These are phyloP conservation scores for Solanum boliviense DNA, from an alignment of 257 asterid species.

Conservation along the genomic window DNA sequence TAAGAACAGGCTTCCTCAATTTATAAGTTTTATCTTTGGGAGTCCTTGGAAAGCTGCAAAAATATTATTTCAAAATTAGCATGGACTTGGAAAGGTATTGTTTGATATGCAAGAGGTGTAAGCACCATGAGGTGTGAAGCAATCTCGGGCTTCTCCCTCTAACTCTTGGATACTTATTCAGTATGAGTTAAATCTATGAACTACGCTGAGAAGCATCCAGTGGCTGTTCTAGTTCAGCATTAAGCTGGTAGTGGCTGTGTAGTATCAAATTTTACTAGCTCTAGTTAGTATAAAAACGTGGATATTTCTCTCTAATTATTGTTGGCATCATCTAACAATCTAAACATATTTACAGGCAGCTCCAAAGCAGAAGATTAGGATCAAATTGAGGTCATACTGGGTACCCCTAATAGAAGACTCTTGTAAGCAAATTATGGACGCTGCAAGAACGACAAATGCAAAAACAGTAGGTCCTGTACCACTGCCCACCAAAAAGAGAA, in stretches of 20 bases:
- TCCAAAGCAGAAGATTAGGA: slow-evolving; percentile 91
- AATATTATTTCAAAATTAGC: background rate
- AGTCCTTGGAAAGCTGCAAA: background rate
- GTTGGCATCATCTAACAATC: background rate
- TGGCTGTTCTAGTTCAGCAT: background rate
- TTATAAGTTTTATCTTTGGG: background rate
- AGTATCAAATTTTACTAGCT: background rate
- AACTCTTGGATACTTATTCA: background rate
- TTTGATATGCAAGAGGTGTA: background rate
- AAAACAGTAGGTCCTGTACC: slow-evolving; percentile 97
- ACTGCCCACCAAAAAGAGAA: slow-evolving; percentile 72
- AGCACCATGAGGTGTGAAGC: background rate
- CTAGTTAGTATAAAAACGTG: background rate
- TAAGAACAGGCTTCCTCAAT: background rate
- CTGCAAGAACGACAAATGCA: slow-evolving; percentile 78
- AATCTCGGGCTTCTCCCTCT: background rate
- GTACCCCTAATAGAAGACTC: slow-evolving; percentile 93
- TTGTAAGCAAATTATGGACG: slow-evolving; percentile 93
- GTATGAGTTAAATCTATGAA: background rate
- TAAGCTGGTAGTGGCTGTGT: background rate
- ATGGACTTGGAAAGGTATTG: background rate
- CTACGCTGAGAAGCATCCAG: background rate
- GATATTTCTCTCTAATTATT: background rate
- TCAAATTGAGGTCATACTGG: slow-evolving; percentile 90
- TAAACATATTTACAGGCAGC: slow-evolving; percentile 35